Conservation (phyloP, 805 yeast genomes). For the Myxozyma monticola region DNA sequence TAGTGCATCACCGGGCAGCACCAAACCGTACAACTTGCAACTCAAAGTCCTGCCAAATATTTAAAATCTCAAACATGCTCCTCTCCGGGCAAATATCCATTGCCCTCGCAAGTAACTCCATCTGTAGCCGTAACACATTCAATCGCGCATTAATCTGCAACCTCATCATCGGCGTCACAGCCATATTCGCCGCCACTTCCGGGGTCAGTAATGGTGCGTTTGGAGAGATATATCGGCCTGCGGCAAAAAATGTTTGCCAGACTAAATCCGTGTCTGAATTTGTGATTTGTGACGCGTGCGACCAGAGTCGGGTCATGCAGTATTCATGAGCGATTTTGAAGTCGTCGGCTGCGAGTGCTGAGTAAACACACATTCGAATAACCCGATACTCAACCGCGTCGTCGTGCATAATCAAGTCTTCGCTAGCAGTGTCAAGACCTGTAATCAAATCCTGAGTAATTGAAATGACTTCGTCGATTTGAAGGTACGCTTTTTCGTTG, state of each 20-base stretch:
- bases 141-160: slow-evolving; percentile 42
- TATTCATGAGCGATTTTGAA: slow-evolving; percentile 56
- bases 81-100: slow-evolving; percentile 55
- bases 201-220: slow-evolving; percentile 35
- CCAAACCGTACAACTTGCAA: slow-evolving; percentile 18
- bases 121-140: slow-evolving; percentile 49
- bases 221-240: slow-evolving; percentile 58
- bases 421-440: slow-evolving; percentile 12
- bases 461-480: slow-evolving; percentile 32
- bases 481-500: slow-evolving; percentile 37
- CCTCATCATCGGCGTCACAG: slow-evolving; percentile 7
- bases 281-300: slow-evolving; percentile 21
- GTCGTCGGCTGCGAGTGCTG: slow-evolving; percentile 62
- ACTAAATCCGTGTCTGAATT: slow-evolving; percentile 38
- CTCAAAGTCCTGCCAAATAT: slow-evolving; percentile 53
- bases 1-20: background rate
- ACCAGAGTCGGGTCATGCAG: slow-evolving; percentile 32
- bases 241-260: slow-evolving; percentile 77
- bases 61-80: slow-evolving; percentile 55
- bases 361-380: slow-evolving; percentile 56
- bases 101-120: slow-evolving; percentile 54
- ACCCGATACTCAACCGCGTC: slow-evolving; percentile 17
- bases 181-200: slow-evolving; percentile 2
- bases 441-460: slow-evolving; percentile 11
- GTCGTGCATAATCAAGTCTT: background rate